Evolutionary conservation across 495 filamentous ascomycete species (phyloP), one percentile per base, ranked within the genome.

Genomic region (Venustampulla echinocandica): DNA sequence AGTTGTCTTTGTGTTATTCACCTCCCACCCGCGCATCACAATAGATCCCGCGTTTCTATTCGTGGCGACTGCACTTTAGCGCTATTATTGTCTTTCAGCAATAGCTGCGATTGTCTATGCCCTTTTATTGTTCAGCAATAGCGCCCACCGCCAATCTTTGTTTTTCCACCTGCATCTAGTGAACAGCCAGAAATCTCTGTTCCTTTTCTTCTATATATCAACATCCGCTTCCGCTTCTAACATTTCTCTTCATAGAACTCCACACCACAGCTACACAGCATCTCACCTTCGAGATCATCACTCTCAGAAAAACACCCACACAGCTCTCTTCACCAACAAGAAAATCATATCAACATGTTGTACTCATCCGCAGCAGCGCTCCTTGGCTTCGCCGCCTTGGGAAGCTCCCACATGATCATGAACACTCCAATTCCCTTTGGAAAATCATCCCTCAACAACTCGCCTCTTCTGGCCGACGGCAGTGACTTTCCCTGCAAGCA

Each of bases 401-500:
- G 71, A 50, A 62, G 67, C 9, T 78, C 77, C 9, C 90, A 97
- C 60, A 81, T 93, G 70, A 66, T 74, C 21, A 81, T 95, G 77
- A 65, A 54, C 35, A 67, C 53, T 9, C 90, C 90, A 0, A 66
- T 73, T 25, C 88, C 89, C 1, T 94, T 75, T 51, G 66, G 67
- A 49, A 57, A 61, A 28, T 58, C 55, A 41, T 63, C 51, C 2
- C 69, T 77, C 30, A 46, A 54, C 47, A 71, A 73, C 59, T 65
- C 71, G 2, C 88, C 92, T 13, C 68, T 93, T 14, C 49, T 47
- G 4, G 68, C 64, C 0, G 56, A 68, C 20, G 84, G 84, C 10
- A 65, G 59, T 28, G 73, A 95, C 63, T 97, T 79, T 61, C 90
- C 90, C 0, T 96, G 90, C 75, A 85, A 92, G 64, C 50, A 66